Base-by-base conservation (phyloP, 495 filamentous ascomycete species). In the Cercophora scortea region DNA sequence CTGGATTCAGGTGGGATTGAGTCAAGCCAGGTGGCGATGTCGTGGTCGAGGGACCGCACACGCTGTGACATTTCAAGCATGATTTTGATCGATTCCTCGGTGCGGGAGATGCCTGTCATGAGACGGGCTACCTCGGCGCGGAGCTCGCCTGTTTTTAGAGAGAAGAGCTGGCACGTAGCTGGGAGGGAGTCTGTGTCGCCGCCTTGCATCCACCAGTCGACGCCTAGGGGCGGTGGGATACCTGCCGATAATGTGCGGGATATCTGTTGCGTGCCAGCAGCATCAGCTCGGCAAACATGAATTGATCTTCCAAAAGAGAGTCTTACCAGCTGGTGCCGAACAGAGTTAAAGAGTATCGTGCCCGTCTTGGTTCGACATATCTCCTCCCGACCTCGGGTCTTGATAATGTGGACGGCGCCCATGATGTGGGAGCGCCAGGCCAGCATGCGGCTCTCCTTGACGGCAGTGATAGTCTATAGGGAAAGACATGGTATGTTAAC, bases 381-480 rank as follows among this genome's bases (percentile, higher is more conserved):
- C 52, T 78, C 69, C 47, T 74, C 72, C 48, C 66, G 69, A 0
- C 78, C 79, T 42, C 79, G 67, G 9, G 71, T 56, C 52, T 69
- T 71, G 36, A 79, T 69, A 16, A 82, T 69, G 36, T 76, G 64
- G 16, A 74, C 71, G n/a, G 79, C 79, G 13, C 78, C 79, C 33
- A 77, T 71, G 39, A 76, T 71, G 51, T 82, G 79, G 9, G 73
- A 69, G 25, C 68, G 68, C 77, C 78, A 82, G 17, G 74, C 71
- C 32, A 69, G 62, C 59, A 77, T 66, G 33, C 69, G 63, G 34
- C 67, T 65, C 39, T 72, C 67, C 45, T 69, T 72, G 4, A 67
- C 67, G 5, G 72, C 68, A 7, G 70, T 68, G 32, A 79, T 73
- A 48, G 60, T 74, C 25, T 25, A 5, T 25, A 5, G 25, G 25